phyloP scores from a whole-genome alignment of 176 grass and related monocot species.

The Avena atlantica region DNA sequence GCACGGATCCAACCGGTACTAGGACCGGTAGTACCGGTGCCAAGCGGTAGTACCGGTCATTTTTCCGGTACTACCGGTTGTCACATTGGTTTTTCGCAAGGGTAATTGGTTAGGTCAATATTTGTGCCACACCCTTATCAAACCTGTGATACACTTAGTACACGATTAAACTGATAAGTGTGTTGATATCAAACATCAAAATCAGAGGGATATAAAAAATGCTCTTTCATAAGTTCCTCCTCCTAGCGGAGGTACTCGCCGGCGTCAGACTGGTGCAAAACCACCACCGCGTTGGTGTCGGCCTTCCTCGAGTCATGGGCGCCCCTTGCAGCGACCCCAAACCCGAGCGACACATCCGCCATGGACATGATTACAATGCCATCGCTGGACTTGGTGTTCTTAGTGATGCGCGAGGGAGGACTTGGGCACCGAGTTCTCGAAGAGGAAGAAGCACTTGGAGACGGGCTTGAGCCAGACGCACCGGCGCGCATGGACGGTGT shows the following conservation, averaged over 20 bases:
- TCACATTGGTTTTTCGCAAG: too few relatives aligned
- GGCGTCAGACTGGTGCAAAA: constrained; percentile 53
- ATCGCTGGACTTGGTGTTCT: constrained; percentile 6
- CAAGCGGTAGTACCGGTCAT: too few relatives aligned
- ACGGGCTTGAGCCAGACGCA: constrained; percentile 51
- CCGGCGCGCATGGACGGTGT: too few relatives aligned
- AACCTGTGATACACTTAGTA: too few relatives aligned
- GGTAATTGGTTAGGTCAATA: too few relatives aligned
- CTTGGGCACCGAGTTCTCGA: constrained; percentile 87
- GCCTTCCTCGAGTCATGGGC: constrained; percentile 87
- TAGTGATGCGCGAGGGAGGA: constrained; percentile 78
- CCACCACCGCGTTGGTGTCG: constrained; percentile 51
- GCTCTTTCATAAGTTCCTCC: constrained; percentile 39
- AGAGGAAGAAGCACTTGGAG: constrained; percentile 81
- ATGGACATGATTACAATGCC: constrained; percentile 50
- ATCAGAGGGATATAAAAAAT: too few relatives aligned
- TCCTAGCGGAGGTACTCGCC: constrained; percentile 60
- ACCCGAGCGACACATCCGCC: constrained; percentile 70
- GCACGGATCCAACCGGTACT: too few relatives aligned
- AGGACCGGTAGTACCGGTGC: too few relatives aligned
- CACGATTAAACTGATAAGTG: too few relatives aligned
- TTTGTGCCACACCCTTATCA: too few relatives aligned
- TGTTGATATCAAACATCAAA: too few relatives aligned
- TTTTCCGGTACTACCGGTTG: too few relatives aligned
- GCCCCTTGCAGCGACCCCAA: constrained; percentile 69